Conservation (phyloP, 2,329 filamentous ascomycete genomes). For the Pseudogymnoascus sp. region DNA sequence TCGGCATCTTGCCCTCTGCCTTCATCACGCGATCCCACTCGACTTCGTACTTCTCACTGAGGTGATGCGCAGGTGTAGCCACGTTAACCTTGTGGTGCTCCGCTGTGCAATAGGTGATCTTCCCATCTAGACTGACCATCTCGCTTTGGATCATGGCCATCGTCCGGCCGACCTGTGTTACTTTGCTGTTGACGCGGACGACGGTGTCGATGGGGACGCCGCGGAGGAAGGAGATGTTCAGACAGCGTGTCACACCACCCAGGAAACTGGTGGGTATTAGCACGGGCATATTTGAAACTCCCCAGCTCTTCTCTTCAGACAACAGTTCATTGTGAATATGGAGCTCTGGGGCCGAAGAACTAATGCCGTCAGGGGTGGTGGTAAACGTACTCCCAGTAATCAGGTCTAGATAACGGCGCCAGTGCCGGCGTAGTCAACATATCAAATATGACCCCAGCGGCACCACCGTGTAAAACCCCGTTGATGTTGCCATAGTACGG, state of each 20-base stretch:
- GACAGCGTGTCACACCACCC: slow-evolving; percentile 39
- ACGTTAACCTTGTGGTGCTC: slow-evolving; percentile 45
- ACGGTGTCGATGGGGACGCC: slow-evolving; percentile 38
- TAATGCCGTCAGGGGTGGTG: background rate
- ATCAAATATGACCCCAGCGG: slow-evolving; percentile 45
- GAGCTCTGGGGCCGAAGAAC: background rate
- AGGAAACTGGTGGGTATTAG: slow-evolving; percentile 30
- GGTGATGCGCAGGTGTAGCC: slow-evolving; percentile 32
- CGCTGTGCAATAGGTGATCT: slow-evolving; percentile 38
- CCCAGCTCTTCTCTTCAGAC: background rate
- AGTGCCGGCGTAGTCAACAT: slow-evolving; percentile 43
- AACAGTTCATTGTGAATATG: background rate
- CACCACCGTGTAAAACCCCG: slow-evolving; percentile 44
- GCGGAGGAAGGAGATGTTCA: slow-evolving; percentile 43
- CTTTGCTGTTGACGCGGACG: slow-evolving; percentile 34
- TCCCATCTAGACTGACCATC: slow-evolving; percentile 41
- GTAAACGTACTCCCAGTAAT: slow-evolving; percentile 37
- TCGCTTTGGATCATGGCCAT: slow-evolving; percentile 43
- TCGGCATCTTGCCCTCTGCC: slow-evolving; percentile 13
- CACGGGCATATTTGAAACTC: background rate
- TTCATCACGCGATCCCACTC: slow-evolving; percentile 38
- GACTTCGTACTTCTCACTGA: slow-evolving; percentile 26
- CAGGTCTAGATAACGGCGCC: slow-evolving; percentile 38
- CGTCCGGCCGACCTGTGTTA: slow-evolving; percentile 38
- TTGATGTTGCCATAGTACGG: slow-evolving; percentile 37